Percentiles rank a stretch among this genome's conserved stretches.
Evolutionary conservation across 129 eudicot genomes (phyloP).

Genomic region (Artemisia annua): DNA sequence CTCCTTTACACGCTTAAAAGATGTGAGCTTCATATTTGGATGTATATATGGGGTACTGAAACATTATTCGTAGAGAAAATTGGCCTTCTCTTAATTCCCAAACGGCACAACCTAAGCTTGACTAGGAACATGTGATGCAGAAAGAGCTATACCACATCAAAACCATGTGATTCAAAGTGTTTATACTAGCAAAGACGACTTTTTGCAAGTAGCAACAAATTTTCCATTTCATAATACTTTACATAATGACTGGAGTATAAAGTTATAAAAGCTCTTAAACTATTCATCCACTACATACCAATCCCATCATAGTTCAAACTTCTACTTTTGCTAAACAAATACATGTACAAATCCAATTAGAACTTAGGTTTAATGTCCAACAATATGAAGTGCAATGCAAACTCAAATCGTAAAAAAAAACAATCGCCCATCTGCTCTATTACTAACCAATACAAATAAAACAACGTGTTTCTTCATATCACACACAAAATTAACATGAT

Average conservation of each 20-base stretch:
- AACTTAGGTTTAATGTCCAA: background rate
- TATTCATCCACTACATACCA: background rate
- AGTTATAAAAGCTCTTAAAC: background rate
- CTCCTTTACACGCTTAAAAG: background rate
- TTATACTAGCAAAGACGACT: background rate
- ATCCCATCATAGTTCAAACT: background rate
- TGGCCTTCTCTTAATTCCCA: background rate
- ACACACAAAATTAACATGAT: slow-evolving; percentile 8
- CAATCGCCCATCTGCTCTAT: background rate
- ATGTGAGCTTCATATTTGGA: background rate
- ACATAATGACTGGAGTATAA: background rate
- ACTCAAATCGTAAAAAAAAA: background rate
- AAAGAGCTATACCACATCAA: background rate
- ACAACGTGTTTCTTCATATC: background rate
- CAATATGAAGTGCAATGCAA: background rate
- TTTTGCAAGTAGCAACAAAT: background rate
- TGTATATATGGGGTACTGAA: background rate
- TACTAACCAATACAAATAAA: no score
- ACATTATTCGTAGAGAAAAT: background rate
- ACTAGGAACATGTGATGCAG: background rate
- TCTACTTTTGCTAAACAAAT: background rate
- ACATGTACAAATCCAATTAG: background rate
- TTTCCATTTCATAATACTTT: background rate
- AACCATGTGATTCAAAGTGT: background rate
- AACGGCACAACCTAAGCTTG: background rate